A percentile compares a stretch with the other conserved stretches of the same genome.
phyloP scores from a whole-genome alignment of 2,329 filamentous ascomycete species.

The Colletotrichum theobromicola region DNA sequence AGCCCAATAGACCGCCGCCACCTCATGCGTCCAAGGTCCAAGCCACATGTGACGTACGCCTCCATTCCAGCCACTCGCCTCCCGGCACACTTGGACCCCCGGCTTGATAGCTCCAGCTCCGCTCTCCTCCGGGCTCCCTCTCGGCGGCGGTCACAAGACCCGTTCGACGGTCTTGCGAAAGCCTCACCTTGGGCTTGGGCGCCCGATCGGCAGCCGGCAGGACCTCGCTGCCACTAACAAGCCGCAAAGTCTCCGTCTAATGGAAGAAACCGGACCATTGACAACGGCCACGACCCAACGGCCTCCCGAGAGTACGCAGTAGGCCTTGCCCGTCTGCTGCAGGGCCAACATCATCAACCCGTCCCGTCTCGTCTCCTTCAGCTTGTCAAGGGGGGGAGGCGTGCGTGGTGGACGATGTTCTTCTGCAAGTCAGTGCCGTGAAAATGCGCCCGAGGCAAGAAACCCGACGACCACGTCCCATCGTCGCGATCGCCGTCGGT shows the following conservation, averaged over 20 bases:
- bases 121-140: constrained; percentile 8
- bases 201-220: constrained; percentile 16
- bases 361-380: not conserved
- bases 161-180: constrained; percentile 1
- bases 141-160: constrained; percentile 4
- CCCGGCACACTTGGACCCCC: not conserved
- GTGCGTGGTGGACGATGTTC: not conserved
- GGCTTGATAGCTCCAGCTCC: not conserved
- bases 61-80: constrained; percentile 15
- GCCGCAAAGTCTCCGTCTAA: not conserved
- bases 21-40: not conserved
- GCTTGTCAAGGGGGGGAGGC: constrained; percentile 2
- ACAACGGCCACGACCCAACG: not conserved
- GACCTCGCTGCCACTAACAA: not conserved
- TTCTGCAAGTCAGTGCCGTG: not conserved
- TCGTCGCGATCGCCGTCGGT: constrained; percentile 6
- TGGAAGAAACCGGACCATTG: not conserved
- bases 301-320: not conserved
- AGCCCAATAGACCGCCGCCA: not conserved
- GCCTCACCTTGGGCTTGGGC: constrained; percentile 3
- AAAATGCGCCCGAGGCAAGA: not conserved
- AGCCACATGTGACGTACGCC: constrained; percentile 18
- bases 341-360: not conserved
- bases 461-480: not conserved
- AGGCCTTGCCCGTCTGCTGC: not conserved